Percentiles rank a stretch among this genome's conserved stretches.
Conservation (phyloP, 768 basidiomycete genomes). For the Myochromella boudieri region DNA sequence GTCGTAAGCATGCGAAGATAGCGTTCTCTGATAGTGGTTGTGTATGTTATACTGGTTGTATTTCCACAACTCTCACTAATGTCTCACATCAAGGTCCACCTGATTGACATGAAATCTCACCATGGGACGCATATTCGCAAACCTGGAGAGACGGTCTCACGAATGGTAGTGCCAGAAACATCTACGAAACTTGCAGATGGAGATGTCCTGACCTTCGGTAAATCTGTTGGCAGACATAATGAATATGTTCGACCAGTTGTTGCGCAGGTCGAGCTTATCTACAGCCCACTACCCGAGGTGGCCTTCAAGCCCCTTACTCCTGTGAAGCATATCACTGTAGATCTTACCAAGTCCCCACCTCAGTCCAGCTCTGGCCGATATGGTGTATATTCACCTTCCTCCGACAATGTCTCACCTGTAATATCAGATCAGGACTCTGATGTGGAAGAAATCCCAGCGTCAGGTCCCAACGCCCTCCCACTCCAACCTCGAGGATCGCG, state of each 20-base stretch:
- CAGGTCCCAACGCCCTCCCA: slow-evolving; percentile 22
- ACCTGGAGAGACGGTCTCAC: slow-evolving; percentile 47
- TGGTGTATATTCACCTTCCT: slow-evolving; percentile 43
- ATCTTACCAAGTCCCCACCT: slow-evolving; percentile 9
- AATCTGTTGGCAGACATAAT: slow-evolving; percentile 63
- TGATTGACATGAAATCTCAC: slow-evolving; percentile 71
- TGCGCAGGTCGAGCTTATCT: slow-evolving; percentile 56
- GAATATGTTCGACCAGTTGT: slow-evolving; percentile 64
- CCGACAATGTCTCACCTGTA: slow-evolving; percentile 34
- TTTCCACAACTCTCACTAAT: slow-evolving; percentile 14
- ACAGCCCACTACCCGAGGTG: slow-evolving; percentile 16
- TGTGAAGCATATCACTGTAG: slow-evolving; percentile 24
- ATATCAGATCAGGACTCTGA: slow-evolving; percentile 48
- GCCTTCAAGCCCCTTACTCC: slow-evolving; percentile 25
- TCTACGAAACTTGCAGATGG: slow-evolving; percentile 62
- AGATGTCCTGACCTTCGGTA: slow-evolving; percentile 76
- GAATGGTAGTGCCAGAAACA: slow-evolving; percentile 51
- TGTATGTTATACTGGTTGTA: slow-evolving; percentile 41
- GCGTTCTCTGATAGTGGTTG: slow-evolving; percentile 68
- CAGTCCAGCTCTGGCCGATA: slow-evolving; percentile 52
- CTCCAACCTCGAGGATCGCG: slow-evolving; percentile 17
- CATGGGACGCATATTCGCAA: slow-evolving; percentile 74
- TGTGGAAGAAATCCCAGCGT: slow-evolving; percentile 48
- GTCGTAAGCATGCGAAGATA: slow-evolving; percentile 77
- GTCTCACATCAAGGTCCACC: slow-evolving; percentile 50